Evolutionary conservation across 495 filamentous ascomycete genomes (phyloP), one percentile per base, ranked within the genome.

Genomic region (Penicillium dipodomyicola): DNA sequence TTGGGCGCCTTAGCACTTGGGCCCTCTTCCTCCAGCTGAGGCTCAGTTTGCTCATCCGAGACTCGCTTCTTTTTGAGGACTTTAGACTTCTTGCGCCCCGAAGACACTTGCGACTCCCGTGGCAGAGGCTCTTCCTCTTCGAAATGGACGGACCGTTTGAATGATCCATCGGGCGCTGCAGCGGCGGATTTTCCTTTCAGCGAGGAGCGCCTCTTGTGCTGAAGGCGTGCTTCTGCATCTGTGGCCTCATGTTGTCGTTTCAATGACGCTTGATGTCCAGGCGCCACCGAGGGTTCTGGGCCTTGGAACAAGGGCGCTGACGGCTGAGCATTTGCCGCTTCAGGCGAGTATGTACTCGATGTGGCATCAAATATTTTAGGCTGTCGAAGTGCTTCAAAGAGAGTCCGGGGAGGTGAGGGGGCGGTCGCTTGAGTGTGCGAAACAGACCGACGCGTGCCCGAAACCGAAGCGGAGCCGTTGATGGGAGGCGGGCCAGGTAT

Each of bases 1-100:
- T 74, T 74, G 8, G 62, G 20, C 4, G 46, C 39, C 25, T 74
- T 76, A 11, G 58, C 25, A 19, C 60, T 50, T 30, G 58, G 48
- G 52, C 60, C 58, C 22, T 54, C 39, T 17, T 52, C 64, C 33
- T 65, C 55, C 4, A 57, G 52, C 17, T 49, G 15, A 3, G 33
- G 33, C 33, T 58, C 56, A 25, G 52, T 52, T 19, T 35, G 58
- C 32, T 70, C 67, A 32, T 70, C 65, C 12, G 53, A 20, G 9
- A 57, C 41, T 29, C 72, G 49, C 49, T 52, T 58, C 54, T 73
- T 74, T 14, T 39, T 32, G 4, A 14, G 17, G 5, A 2, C 29
- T 29, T 43, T 10, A 8, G 50, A 20, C 12, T 4, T n/a, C 39
- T 43, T 43, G 23, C 30, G 27, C 10, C 1, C n/a, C 3, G 50